These are phyloP conservation scores for Grammothele lineata DNA, from an alignment of 768 basidiomycete species.

Conservation along the genomic window DNA sequence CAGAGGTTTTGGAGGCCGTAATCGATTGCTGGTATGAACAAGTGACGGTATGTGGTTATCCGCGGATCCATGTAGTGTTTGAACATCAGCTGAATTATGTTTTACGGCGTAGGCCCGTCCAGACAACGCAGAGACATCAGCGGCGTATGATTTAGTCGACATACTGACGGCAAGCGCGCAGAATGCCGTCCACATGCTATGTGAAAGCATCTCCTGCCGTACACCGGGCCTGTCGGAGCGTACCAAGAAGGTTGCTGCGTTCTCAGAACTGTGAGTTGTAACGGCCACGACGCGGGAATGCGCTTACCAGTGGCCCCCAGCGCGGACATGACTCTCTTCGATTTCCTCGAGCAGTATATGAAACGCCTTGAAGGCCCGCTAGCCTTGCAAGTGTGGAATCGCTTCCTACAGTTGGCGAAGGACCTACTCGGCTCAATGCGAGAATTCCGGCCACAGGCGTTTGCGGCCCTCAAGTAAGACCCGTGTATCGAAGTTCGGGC, in stretches of 20 bases:
- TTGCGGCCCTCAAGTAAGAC: constrained; percentile 65
- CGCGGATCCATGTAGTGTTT: too few species aligned
- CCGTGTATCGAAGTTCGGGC: background rate
- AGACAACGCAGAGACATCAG: constrained; percentile 26
- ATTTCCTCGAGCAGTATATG: constrained; percentile 86
- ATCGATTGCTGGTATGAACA: constrained; percentile 79
- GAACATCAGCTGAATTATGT: too few species aligned
- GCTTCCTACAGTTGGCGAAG: constrained; percentile 72
- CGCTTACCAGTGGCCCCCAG: too few species aligned
- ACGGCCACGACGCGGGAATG: too few species aligned
- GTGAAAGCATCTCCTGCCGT: constrained; percentile 72
- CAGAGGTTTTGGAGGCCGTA: constrained; percentile 80
- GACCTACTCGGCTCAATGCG: constrained; percentile 65
- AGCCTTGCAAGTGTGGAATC: constrained; percentile 88
- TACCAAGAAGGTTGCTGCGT: constrained; percentile 50
- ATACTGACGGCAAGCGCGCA: constrained; percentile 81
- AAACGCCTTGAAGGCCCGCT: constrained; percentile 82
- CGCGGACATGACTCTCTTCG: constrained; percentile 68
- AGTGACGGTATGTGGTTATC: constrained; percentile 36
- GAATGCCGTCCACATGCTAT: constrained; percentile 82
- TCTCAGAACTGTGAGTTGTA: constrained; percentile 56
- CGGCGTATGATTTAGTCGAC: constrained; percentile 81
- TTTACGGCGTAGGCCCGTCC: constrained; percentile 11
- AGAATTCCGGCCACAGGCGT: constrained; percentile 68
- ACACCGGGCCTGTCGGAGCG: constrained; percentile 53